Base-by-base conservation (phyloP, 176 grass and related monocot species). In the Leersia perrieri region DNA sequence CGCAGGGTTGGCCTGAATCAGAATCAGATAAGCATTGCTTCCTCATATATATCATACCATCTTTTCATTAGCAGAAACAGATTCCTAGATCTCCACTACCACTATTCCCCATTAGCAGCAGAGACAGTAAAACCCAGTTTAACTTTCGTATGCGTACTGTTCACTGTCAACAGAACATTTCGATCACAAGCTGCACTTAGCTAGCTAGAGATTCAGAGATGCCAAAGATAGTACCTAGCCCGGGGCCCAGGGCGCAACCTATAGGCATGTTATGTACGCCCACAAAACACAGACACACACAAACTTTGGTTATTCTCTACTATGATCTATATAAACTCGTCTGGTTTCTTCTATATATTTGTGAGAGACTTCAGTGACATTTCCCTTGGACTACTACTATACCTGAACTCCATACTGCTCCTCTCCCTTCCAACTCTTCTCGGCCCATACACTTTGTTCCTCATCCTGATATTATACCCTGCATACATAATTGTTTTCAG, bases 61-160 rank as follows among this genome's bases (percentile, higher is more conserved):
- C 23, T 23, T 79, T 79, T 72, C 23, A n/a, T 72, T 40, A 65
- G 40, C 3, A 53, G 29, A 72, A 33, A 29, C 66, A 65, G 34
- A 65, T 78, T 64, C 58, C 14, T 77, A 26, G 36, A 41, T 55
- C 36, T 34, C 26, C 68, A 44, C 25, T 42, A 63, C 18, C 32
- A 63, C 68, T 72, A 41, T 81, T 33, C 27, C 66, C 26, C 26
- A 61, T 41, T 55, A 14, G 31, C 11, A 66, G 31, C 32, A 34
- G 32, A 0, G 29, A n/a, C 25, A 11, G 25, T 9, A 45, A 58
- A 57, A n/a, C 20, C 76, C 31, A 22, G 35, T 33, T 26, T 26
- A 22, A n/a, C 38, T 82, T 34, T 47, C 68, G 38, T 73, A 39
- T 63, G 28, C 80, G 13, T 63, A 79, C 20, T 33, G 31, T 66